phyloP scores from a whole-genome alignment of 1,284 basidiomycete genomes.

The Neolentinus lepideus region DNA sequence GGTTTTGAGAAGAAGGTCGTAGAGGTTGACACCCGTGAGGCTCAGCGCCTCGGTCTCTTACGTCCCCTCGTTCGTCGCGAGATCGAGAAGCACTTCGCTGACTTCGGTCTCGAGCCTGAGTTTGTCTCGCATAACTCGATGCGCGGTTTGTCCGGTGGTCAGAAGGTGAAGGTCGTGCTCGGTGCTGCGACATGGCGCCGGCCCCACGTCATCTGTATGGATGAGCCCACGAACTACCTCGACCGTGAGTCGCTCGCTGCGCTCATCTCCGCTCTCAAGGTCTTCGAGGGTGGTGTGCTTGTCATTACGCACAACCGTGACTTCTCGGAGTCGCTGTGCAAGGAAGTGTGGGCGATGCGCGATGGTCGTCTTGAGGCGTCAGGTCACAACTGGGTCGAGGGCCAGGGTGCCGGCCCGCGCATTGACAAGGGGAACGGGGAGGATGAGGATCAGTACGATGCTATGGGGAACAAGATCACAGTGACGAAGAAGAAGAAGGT shows the following conservation, averaged over 20 bases:
- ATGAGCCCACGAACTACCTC: conserved; percentile 97
- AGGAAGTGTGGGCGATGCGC: conserved; percentile 91
- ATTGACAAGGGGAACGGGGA: conserved; percentile 88
- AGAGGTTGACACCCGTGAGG: conserved; percentile 96
- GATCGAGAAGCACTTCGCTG: conserved; percentile 96
- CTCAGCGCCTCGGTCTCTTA: conserved; percentile 92
- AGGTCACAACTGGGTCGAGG: conserved; percentile 98
- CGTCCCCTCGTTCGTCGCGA: conserved; percentile 95
- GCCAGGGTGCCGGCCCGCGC: conserved; percentile 85
- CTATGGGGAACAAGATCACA: conserved; percentile 95
- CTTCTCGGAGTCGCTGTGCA: conserved; percentile 94
- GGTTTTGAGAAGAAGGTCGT: conserved; percentile 99
- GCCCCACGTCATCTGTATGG: conserved; percentile 95
- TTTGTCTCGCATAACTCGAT: conserved; percentile 96
- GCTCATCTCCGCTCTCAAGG: conserved; percentile 92
- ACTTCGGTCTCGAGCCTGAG: conserved; percentile 95
- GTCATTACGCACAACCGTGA: conserved; percentile 97
- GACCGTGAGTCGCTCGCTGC: conserved; percentile 97
- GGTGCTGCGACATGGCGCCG: conserved; percentile 98
- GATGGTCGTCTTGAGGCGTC: conserved; percentile 90
- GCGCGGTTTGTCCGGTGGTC: conserved; percentile 97
- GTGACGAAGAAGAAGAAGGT: conserved; percentile 82
- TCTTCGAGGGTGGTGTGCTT: conserved; percentile 95
- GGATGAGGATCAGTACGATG: conserved; percentile 87
- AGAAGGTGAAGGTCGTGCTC: conserved; percentile 99